Conservation (phyloP, 1,139 yeast genomes). For the Entelexis paramagnoliae region DNA sequence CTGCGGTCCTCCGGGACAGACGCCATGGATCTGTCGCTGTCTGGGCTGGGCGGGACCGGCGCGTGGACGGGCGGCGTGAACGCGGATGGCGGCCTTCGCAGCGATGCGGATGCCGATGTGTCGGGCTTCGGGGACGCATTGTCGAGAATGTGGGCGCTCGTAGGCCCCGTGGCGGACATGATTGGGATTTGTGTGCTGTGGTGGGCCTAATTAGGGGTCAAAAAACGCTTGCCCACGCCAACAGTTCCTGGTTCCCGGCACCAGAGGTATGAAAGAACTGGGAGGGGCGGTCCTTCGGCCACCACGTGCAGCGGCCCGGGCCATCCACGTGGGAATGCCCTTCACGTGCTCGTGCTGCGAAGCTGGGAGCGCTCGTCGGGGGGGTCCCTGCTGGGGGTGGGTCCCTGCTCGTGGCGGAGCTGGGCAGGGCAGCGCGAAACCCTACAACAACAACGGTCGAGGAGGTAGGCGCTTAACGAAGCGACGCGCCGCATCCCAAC, state of each 20-base stretch:
- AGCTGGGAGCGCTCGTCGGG: too few relatives aligned
- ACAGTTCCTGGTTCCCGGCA: background rate
- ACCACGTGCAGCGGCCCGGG: background rate
- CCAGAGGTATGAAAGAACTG: background rate
- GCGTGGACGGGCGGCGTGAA: background rate
- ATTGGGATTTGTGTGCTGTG: background rate
- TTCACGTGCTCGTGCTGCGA: background rate
- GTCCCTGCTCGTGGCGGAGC: background rate
- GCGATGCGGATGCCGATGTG: background rate
- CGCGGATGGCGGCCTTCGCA: background rate
- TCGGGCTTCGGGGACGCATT: background rate
- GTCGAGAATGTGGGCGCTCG: background rate
- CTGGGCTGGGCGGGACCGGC: constrained; percentile 16
- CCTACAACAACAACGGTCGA: constrained; percentile 1
- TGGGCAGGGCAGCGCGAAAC: background rate
- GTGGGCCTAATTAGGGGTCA: background rate
- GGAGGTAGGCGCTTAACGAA: background rate
- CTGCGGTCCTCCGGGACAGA: constrained; percentile 5
- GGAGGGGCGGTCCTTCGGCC: background rate
- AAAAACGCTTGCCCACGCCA: background rate
- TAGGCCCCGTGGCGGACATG: background rate
- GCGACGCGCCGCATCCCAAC: constrained; percentile 1
- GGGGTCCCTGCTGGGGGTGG: too few relatives aligned
- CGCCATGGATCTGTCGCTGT: constrained; percentile 13
- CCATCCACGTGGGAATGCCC: background rate